Conservation (phyloP, 2,329 filamentous ascomycete genomes). For the Phoma sp. region DNA sequence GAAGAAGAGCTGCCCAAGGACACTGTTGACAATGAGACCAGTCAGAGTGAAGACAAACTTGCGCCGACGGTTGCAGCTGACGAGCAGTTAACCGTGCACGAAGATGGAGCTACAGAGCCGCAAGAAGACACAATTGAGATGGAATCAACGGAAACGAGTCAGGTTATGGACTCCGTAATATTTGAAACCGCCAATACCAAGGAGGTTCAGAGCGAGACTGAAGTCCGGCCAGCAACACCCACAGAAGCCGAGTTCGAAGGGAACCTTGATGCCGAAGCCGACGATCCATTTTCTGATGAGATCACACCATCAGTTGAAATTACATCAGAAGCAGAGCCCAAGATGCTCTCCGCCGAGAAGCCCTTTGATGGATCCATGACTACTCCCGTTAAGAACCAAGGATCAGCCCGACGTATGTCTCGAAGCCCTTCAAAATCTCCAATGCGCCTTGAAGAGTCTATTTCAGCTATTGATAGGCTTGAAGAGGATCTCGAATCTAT, state of each 20-base stretch:
- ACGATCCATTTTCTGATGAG: background rate
- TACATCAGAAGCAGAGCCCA: slow-evolving; percentile 37
- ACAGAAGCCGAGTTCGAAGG: slow-evolving; percentile 6
- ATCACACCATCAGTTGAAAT: slow-evolving; percentile 28
- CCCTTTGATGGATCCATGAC: slow-evolving; percentile 34
- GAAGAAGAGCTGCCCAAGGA: background rate
- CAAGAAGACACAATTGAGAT: slow-evolving; percentile 3
- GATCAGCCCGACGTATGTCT: slow-evolving; percentile 31
- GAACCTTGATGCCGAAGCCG: background rate
- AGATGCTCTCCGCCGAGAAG: slow-evolving; percentile 36
- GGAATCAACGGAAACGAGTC: background rate
- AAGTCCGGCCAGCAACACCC: background rate
- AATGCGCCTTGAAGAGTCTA: slow-evolving; percentile 55
- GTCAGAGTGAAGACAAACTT: background rate
- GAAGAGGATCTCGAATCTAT: slow-evolving; percentile 61
- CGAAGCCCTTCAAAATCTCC: slow-evolving; percentile 39
- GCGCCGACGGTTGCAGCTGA: background rate
- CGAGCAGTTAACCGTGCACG: background rate
- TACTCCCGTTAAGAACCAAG: slow-evolving; percentile 27
- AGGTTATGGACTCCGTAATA: background rate
- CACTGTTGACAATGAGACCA: background rate
- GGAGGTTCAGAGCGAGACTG: background rate
- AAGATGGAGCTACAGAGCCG: background rate
- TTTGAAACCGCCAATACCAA: background rate
- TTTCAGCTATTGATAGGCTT: slow-evolving; percentile 60